Evolutionary conservation across 2,329 filamentous ascomycete species (phyloP), one percentile per base, ranked within the genome.

Genomic region (Penicillium sp.): DNA sequence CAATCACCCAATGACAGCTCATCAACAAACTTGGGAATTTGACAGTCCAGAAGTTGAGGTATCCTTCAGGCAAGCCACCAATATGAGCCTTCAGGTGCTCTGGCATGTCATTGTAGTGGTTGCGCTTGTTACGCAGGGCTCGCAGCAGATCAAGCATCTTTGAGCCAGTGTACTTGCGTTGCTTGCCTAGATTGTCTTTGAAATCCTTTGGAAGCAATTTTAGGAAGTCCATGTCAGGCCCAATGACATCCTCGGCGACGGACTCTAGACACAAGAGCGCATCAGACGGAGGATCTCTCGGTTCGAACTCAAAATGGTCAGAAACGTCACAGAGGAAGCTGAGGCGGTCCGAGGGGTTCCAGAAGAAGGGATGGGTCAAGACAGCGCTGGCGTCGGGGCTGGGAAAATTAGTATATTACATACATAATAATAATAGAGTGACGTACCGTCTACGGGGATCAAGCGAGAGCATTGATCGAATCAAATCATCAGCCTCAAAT

Each of bases 41-140:
- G 7, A 86, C 82, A 0, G 90, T 91, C 91, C 93, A 97, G 72
- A 96, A 97, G 11, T 83, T 83, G 49, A 97, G 80, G 73, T 97
- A 97, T 0, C 91, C 92, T 15, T 92, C 89, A 0, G 92, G 90
- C 62, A 94, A 74, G 8, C 88, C 79, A 0, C 92, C 93, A 0
- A 97, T 91, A 69, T 85, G 83, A 54, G 82, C 82, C 78, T 90
- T 94, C 65, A 97, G 85, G 53, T 87, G 81, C 15, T 93, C 91
- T 7, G 91, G 86, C 91, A 99, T 94, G 75, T 99, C 95, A 72
- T 97, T 93, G 75, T 97, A 99, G 74, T 99, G 95, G 67, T 98
- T 97, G 71, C 91, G 91, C 85, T 99, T 99, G 79, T 99, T 99
- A 26, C 95, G 85, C 60, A 99, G 81, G 1, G 94, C 95, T 1